Percentiles rank a stretch among this genome's conserved stretches.
These are phyloP conservation scores for Closterium sp. DNA, from an alignment of 139 green algal genomes.

Conservation along the genomic window DNA sequence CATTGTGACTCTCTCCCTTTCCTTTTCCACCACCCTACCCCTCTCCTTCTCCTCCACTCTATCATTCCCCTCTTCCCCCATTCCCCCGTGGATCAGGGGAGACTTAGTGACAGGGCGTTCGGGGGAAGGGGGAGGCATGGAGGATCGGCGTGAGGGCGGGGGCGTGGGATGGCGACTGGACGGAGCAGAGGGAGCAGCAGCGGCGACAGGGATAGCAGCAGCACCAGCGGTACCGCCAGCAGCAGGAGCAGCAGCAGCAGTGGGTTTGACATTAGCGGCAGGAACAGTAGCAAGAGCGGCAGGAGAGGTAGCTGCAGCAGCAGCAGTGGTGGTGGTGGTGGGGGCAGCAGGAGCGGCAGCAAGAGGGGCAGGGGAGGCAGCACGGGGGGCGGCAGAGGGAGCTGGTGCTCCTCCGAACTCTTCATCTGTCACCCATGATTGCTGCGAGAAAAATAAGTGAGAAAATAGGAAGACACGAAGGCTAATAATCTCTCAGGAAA, in stretches of 20 bases:
- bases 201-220: neutral
- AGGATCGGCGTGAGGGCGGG: neutral
- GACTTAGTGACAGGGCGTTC: conserved; percentile 1
- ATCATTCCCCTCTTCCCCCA: conserved; percentile 1
- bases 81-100: neutral
- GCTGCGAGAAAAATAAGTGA: conserved; percentile 2
- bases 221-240: neutral
- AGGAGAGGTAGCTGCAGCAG: neutral
- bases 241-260: neutral
- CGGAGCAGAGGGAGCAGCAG: conserved; percentile 8
- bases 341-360: conserved; percentile 15
- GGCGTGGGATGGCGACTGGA: neutral
- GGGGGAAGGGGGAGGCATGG: conserved; percentile 6
- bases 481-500: no score
- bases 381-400: neutral
- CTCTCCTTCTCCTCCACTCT: neutral
- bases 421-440: conserved; percentile 37
- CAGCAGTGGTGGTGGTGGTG: neutral
- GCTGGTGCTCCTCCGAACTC: conserved; percentile 26
- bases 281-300: neutral
- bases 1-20: neutral
- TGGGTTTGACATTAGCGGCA: neutral
- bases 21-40: neutral
- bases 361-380: conserved; percentile 9
- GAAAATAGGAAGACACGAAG: neutral